phyloP scores from a whole-genome alignment of 345 rosid species.

The Citrus maxima region DNA sequence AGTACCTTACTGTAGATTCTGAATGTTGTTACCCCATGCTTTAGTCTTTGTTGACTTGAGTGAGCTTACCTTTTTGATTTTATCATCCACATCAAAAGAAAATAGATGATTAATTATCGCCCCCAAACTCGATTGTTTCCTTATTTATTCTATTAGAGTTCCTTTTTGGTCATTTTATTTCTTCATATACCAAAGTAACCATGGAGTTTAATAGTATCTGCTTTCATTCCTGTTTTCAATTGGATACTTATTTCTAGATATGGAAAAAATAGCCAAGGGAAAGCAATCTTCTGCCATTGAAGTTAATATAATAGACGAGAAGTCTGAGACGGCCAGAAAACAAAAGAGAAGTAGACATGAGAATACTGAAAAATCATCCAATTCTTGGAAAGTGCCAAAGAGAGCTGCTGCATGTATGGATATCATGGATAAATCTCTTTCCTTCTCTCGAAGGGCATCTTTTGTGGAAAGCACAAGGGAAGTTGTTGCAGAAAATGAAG shows the following conservation, averaged over 20 bases:
- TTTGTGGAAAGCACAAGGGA: conserved; percentile 43
- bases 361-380: conserved; percentile 14
- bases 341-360: conserved; percentile 24
- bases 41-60: no score
- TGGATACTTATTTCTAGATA: no score
- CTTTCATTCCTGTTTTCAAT: no score
- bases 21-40: no score
- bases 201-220: no score
- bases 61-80: no score
- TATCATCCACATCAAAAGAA: no score
- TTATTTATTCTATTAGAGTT: no score
- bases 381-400: conserved; percentile 47
- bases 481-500: conserved; percentile 45
- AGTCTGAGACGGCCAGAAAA: conserved; percentile 1
- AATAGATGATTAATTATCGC: no score
- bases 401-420: conserved; percentile 67
- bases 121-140: not conserved
- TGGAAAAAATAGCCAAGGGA: not conserved
- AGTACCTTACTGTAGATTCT: no score
- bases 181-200: no score
- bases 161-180: no score
- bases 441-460: conserved; percentile 32
- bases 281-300: not conserved
- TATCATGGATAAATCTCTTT: conserved; percentile 55
- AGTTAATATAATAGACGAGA: not conserved